These are phyloP conservation scores for Psophocarpus tetragonolobus DNA, from an alignment of 306 rosid species.

Conservation along the genomic window DNA sequence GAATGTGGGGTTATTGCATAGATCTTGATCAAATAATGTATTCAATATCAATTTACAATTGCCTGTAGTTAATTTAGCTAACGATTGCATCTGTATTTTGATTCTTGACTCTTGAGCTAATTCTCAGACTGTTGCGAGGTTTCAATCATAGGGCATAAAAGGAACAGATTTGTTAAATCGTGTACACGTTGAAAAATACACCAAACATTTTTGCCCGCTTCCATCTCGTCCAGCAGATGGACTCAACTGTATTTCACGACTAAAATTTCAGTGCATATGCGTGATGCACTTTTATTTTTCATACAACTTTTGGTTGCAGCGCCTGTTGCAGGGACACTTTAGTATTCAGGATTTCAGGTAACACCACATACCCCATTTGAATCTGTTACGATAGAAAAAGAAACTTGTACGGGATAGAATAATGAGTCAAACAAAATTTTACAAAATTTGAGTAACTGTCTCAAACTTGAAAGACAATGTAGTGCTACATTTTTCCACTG, in stretches of 20 bases:
- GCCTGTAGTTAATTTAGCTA: too few relatives aligned
- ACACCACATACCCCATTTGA: not conserved
- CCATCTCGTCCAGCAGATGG: not conserved
- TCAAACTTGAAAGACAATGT: not conserved
- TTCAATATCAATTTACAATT: too few relatives aligned
- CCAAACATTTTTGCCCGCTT: not conserved
- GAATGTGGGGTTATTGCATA: not conserved
- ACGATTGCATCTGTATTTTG: not conserved
- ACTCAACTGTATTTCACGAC: too few relatives aligned
- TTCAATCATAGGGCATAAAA: not conserved
- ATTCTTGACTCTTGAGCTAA: not conserved
- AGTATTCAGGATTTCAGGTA: conserved; percentile 9
- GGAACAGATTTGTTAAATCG: conserved; percentile 14
- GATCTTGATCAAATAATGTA: not conserved
- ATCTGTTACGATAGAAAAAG: not conserved
- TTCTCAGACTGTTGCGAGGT: not conserved
- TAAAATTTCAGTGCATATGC: not conserved
- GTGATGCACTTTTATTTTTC: conserved; percentile 8
- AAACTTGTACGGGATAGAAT: not conserved
- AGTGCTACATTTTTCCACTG: conserved; percentile 21
- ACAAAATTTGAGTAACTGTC: conserved; percentile 16
- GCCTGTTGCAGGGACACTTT: not conserved
- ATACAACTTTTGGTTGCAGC: not conserved
- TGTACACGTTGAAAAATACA: not conserved
- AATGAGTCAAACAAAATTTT: conserved; percentile 10